Percentiles rank a stretch among this genome's conserved stretches.
These are phyloP conservation scores for Persicaria tinctoria DNA, from an alignment of 148 eudicot genomes.

Conservation along the genomic window DNA sequence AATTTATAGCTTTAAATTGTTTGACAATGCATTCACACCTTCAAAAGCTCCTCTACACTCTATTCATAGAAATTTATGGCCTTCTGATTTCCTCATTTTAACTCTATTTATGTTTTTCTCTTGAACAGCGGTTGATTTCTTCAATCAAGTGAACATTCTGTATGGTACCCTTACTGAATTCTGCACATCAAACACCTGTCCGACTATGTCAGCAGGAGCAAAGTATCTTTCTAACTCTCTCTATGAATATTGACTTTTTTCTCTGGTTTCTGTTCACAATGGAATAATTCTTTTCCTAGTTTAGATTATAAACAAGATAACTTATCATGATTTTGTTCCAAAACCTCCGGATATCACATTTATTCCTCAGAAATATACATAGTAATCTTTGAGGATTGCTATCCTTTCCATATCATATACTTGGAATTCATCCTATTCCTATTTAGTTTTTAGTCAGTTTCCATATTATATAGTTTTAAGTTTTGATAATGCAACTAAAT, in stretches of 20 bases:
- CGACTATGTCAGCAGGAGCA: constrained; percentile 33
- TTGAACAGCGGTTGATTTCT: constrained; percentile 36
- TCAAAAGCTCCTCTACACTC: not conserved
- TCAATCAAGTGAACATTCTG: constrained; percentile 36
- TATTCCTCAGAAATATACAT: not conserved
- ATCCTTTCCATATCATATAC: too few relatives aligned
- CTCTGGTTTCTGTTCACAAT: not conserved
- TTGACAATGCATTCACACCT: not conserved
- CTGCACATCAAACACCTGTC: constrained; percentile 29
- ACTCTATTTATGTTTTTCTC: constrained; percentile 5
- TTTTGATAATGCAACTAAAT: not conserved
- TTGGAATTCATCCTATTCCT: not conserved
- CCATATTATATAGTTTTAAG: not conserved
- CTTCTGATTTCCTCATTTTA: not conserved
- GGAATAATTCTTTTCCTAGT: not conserved
- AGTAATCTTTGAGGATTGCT: not conserved
- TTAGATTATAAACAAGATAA: not conserved
- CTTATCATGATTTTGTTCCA: not conserved
- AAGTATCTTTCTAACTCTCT: constrained; percentile 18
- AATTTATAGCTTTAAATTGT: not conserved
- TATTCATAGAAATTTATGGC: not conserved
- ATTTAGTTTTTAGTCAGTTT: not conserved
- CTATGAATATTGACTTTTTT: not conserved
- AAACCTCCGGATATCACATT: not conserved
- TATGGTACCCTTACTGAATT: constrained; percentile 36